Base-by-base conservation (phyloP, 768 basidiomycete species). In the Auriscalpium microsporum region DNA sequence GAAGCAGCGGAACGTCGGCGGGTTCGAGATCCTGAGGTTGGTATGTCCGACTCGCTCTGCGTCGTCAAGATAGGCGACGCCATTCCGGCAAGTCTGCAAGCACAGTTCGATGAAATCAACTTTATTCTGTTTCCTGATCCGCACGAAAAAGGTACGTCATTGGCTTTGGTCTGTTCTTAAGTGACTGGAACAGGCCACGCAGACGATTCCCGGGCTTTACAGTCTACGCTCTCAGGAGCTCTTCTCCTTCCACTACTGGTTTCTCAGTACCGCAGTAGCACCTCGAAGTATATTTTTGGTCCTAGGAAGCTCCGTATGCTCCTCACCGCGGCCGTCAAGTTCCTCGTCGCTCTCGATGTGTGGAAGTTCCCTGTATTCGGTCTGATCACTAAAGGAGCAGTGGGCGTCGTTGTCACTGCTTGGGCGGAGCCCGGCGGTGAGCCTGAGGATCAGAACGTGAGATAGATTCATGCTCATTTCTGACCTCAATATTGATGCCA, bases 361-460 rank as follows among this genome's bases (percentile, higher is more conserved):
- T 23, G 11, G 21, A 17, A 28, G 1, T 56, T 49, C 16, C 17
- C 45, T 58, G 55, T 40, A 56, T 56, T 52, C 59, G 19, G 58
- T 62, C 40, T 36, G 40, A 19, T 46, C 19, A 45, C 47, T 34
- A 49, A 13, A 55, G 53, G 52, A 7, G 47, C 46, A 45, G 49
- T 56, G 21, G 46, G 16, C 16, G n/a, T 13, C 21, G 46, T 48
- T 28, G 23, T 48, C 46, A n/a, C 13, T 13, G 46, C 46, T 17
- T 48, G 46, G 46, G 21, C 40, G 17, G 28, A 28, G 28, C 28
- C 28, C 28, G 40, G 13, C 40, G 40, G 17, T 42, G 40, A 40
- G 38, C 38, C 38, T 16, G 10, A 42, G 40, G 40, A 14, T 14
- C 13, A 8, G 40, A 13, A 42, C 40, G 17, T 42, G 40, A 42